A percentile compares a stretch with the other conserved stretches of the same genome.
Conservation (phyloP, 768 basidiomycete genomes). For the Gymnopilus junonius region DNA sequence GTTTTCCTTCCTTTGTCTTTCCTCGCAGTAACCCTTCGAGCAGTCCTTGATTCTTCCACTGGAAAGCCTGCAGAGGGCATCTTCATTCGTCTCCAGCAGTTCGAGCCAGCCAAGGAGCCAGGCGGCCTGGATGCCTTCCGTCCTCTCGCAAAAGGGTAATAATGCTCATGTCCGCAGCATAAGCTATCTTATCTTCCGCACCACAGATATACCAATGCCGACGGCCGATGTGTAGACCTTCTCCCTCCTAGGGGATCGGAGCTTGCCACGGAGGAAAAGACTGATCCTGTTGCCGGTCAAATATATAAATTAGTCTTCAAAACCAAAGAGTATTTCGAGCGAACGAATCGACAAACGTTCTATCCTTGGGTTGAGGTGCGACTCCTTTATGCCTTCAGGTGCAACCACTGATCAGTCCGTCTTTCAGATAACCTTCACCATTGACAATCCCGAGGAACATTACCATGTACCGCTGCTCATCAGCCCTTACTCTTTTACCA, state of each 20-base stretch:
- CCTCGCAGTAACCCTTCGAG: not conserved
- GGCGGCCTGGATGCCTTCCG: conserved; percentile 50
- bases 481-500: conserved; percentile 91
- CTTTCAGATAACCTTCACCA: conserved; percentile 74
- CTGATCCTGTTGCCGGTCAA: conserved; percentile 54
- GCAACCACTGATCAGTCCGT: conserved; percentile 1
- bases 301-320: conserved; percentile 87
- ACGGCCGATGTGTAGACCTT: conserved; percentile 85
- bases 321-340: conserved; percentile 81
- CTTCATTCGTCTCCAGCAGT: conserved; percentile 61
- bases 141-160: conserved; percentile 64
- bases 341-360: conserved; percentile 66
- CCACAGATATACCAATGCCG: conserved; percentile 71
- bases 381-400: conserved; percentile 13
- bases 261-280: conserved; percentile 43
- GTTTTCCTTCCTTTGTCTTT: not conserved
- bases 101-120: conserved; percentile 37
- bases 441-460: conserved; percentile 76
- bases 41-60: conserved; percentile 85
- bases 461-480: conserved; percentile 92
- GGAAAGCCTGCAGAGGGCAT: conserved; percentile 84
- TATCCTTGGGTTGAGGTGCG: conserved; percentile 91
- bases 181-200: conserved; percentile 9
- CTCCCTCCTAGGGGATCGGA: conserved; percentile 58
- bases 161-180: not conserved